These are phyloP conservation scores for Maudiozyma bulderi DNA, from an alignment of 805 yeast genomes.

Conservation along the genomic window DNA sequence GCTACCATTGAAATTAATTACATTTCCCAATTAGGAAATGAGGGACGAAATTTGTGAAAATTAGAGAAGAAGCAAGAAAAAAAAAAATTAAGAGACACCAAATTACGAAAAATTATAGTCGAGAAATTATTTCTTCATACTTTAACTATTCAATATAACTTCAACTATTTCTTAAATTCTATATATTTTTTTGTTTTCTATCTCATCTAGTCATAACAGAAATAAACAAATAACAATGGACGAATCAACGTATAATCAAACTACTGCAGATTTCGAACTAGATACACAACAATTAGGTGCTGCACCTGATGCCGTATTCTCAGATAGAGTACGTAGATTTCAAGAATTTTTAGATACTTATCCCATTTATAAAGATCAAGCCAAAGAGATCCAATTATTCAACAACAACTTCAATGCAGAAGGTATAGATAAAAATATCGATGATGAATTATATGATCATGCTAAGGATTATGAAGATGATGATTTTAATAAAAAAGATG, in stretches of 20 bases:
- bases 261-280: slow-evolving; percentile 4
- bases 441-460: slow-evolving; percentile 6
- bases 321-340: slow-evolving; percentile 80
- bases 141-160: neutral
- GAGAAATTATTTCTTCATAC: too few relatives aligned
- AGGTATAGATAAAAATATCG: slow-evolving; percentile 4
- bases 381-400: slow-evolving; percentile 62
- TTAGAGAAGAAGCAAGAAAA: neutral
- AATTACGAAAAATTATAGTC: neutral
- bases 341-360: slow-evolving; percentile 73
- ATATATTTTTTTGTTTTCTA: neutral
- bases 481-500: slow-evolving; percentile 5
- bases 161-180: neutral
- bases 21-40: neutral
- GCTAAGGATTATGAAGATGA: slow-evolving; percentile 5
- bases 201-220: neutral
- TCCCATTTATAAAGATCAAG: slow-evolving; percentile 57
- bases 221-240: slow-evolving; percentile 1
- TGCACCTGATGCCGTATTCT: slow-evolving; percentile 42
- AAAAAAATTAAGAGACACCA: neutral
- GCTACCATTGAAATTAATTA: neutral
- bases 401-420: slow-evolving; percentile 33
- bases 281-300: slow-evolving; percentile 7
- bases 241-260: slow-evolving; percentile 2
- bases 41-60: neutral